Percentiles rank a stretch among this genome's conserved stretches.
Conservation (phyloP, 176 grass and related monocot genomes). For the Bromus sterilis region DNA sequence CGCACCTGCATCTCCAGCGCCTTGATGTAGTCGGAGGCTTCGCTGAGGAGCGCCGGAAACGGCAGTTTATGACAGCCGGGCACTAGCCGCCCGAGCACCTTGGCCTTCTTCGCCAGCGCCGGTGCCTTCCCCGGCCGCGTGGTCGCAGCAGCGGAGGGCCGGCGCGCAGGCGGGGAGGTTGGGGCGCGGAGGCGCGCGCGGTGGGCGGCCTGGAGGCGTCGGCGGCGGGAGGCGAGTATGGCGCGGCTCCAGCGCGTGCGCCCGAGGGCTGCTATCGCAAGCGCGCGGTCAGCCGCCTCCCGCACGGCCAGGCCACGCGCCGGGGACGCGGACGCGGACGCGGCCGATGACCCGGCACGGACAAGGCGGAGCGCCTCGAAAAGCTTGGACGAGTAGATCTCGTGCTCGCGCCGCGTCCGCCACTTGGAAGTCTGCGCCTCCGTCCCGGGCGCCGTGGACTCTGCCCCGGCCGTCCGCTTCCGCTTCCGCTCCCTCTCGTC, state of each 20-base stretch:
- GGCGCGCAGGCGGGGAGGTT: neutral
- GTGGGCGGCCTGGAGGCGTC: slow-evolving; percentile 30
- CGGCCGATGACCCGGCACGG: slow-evolving; percentile 1
- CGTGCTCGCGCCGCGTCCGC: slow-evolving; percentile 71
- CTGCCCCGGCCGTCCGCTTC: slow-evolving; percentile 27
- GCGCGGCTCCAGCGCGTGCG: slow-evolving; percentile 81
- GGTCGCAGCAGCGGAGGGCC: neutral
- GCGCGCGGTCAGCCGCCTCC: slow-evolving; percentile 72
- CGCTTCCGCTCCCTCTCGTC: slow-evolving; percentile 24
- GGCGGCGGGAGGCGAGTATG: slow-evolving; percentile 48
- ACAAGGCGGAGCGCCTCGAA: slow-evolving; percentile 71
- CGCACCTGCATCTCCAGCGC: slow-evolving; percentile 98
- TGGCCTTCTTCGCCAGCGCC: slow-evolving; percentile 50
- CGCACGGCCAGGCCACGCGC: slow-evolving; percentile 50
- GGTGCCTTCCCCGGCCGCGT: neutral
- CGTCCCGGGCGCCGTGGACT: neutral
- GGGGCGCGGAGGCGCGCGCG: slow-evolving; percentile 21
- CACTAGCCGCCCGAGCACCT: slow-evolving; percentile 65
- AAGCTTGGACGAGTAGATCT: slow-evolving; percentile 86
- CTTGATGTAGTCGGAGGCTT: slow-evolving; percentile 76
- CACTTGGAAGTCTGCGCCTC: slow-evolving; percentile 40
- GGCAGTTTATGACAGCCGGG: slow-evolving; percentile 77
- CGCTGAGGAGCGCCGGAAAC: slow-evolving; percentile 54
- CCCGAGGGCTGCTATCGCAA: slow-evolving; percentile 62
- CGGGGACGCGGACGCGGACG: neutral